These are phyloP conservation scores for Chlorella sp. DNA, from an alignment of 139 green algal species.

Conservation along the genomic window DNA sequence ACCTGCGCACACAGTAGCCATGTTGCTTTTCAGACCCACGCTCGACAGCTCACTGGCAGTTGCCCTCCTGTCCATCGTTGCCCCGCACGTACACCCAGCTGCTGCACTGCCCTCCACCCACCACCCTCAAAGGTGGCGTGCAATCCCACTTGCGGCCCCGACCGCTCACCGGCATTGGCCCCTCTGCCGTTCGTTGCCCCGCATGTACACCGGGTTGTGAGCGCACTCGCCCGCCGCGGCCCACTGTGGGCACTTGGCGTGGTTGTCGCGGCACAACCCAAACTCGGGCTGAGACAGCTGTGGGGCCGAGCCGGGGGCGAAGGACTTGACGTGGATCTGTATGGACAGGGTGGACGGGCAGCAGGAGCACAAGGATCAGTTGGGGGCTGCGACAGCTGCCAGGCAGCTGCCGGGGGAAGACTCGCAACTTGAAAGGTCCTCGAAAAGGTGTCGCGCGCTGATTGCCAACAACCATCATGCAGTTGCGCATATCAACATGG, in stretches of 20 bases:
- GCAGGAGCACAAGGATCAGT: not conserved
- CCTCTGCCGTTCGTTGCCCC: not conserved
- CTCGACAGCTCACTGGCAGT: not conserved
- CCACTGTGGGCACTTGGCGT: slow-evolving; percentile 10
- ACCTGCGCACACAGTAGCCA: too few relatives aligned
- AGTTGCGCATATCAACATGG: too few relatives aligned
- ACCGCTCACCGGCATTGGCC: slow-evolving; percentile 9
- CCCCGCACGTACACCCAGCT: too few relatives aligned
- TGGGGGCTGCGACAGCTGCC: not conserved
- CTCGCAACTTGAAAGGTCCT: too few relatives aligned
- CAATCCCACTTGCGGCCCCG: not conserved
- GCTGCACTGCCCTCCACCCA: not conserved
- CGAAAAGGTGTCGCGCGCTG: too few relatives aligned
- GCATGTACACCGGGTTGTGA: slow-evolving; percentile 6
- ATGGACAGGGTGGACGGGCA: not conserved
- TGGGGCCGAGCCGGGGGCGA: not conserved
- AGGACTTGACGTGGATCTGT: slow-evolving; percentile 3
- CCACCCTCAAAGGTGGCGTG: not conserved
- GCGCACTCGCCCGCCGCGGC: slow-evolving; percentile 6
- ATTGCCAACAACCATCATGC: too few relatives aligned
- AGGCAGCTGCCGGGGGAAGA: not conserved
- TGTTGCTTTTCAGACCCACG: too few relatives aligned
- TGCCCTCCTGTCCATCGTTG: not conserved
- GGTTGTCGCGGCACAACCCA: slow-evolving; percentile 13
- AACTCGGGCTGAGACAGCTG: not conserved